These are phyloP conservation scores for Chlorella sorokiniana DNA, from an alignment of 139 green algal genomes.

Conservation along the genomic window DNA sequence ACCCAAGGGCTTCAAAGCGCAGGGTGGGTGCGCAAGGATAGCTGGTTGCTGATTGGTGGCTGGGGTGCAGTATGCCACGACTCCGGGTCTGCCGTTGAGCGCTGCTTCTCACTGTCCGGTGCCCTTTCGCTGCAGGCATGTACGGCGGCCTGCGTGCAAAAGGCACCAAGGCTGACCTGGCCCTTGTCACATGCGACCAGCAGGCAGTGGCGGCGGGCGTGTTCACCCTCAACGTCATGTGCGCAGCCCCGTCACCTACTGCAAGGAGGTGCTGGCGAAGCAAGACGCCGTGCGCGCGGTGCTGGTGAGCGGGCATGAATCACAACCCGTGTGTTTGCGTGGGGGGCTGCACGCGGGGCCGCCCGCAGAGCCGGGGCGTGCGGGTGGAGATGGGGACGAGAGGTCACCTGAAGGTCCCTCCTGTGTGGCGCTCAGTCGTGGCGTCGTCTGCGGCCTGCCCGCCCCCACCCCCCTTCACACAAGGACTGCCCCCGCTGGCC, in stretches of 20 bases:
- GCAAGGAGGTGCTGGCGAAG: constrained; percentile 82
- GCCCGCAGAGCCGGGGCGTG: too few species aligned
- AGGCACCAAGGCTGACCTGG: constrained; percentile 90
- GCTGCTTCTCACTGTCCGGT: neutral
- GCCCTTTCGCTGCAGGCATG: constrained; percentile 63
- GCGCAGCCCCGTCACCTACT: constrained; percentile 91
- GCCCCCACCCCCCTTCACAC: neutral
- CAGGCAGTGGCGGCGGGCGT: constrained; percentile 77
- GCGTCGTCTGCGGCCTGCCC: neutral
- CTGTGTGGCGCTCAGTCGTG: too few species aligned
- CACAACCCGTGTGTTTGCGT: neutral
- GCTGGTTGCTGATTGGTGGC: neutral
- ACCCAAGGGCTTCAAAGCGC: constrained; percentile 91
- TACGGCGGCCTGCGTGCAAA: constrained; percentile 79
- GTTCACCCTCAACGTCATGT: constrained; percentile 98
- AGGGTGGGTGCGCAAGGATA: constrained; percentile 35
- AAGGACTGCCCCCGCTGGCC: neutral
- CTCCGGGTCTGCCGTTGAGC: too few species aligned
- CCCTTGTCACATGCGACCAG: constrained; percentile 85
- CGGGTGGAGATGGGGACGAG: too few species aligned
- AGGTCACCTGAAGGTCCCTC: too few species aligned
- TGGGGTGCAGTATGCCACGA: too few species aligned
- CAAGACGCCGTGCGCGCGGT: constrained; percentile 74
- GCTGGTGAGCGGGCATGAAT: constrained; percentile 18
- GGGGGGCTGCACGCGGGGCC: neutral